Base-by-base conservation (phyloP, 2,329 filamentous ascomycete genomes). In the Sclerotinia sclerotiorum region DNA sequence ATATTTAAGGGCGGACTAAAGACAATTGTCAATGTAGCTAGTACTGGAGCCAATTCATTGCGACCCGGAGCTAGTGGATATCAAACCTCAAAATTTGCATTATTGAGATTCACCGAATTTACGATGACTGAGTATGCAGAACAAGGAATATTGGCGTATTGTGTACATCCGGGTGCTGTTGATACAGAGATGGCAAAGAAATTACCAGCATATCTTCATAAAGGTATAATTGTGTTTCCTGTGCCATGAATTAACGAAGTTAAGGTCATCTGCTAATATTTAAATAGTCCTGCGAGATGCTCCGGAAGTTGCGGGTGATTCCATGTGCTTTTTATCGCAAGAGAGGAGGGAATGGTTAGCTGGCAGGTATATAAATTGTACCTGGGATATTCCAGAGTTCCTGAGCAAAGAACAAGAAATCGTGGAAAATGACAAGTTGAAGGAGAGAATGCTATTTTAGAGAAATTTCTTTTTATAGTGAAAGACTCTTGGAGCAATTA, bases 21-120 rank as follows among this genome's bases (percentile, higher is more conserved):
- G 74, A 82, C 80, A 0, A 77, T 87, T 29, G 76, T 87, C 68
- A 84, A 82, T 70, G 73, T 87, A 42, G 78, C 77, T 2, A 83
- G 81, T 51, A 78, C 82, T 0, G 84, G 79, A 5, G 81, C 78
- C 0, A 77, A 79, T 67, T 69, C 78, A 65, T 73, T 80, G 24
- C 69, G 73, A 3, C 72, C 73, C 0, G 80, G 82, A n/a, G 75
- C 75, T 1, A 81, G 80, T 29, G 79, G 78, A 5, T 87, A 87
- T 68, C 77, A 80, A 66, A 79, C 79, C 2, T 78, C 79, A 32
- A 87, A 87, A 73, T 77, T 84, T 51, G 84, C 84, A 8, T 67
- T 85, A 46, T 72, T 81, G 21, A 78, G 83, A 15, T 78, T 87
- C 56, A 82, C 81, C 0, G 84, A 87, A 72, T 83, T 81, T 70